These are phyloP conservation scores for Strobilomyces dryophilus DNA, from an alignment of 768 basidiomycete genomes.

Conservation along the genomic window DNA sequence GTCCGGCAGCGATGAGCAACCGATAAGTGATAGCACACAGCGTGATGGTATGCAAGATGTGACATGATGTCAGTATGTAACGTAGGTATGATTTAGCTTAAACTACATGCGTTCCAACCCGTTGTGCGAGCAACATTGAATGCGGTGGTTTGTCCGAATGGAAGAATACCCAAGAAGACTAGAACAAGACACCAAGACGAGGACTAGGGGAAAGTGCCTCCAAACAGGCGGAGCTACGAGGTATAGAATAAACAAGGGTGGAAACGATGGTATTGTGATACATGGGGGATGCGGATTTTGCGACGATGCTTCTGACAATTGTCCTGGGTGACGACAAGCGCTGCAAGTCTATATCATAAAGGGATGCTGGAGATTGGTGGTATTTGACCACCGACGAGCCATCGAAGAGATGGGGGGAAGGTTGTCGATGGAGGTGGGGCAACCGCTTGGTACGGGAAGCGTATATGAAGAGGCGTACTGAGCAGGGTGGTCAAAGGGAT, in stretches of 20 bases:
- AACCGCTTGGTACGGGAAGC: constrained; percentile 24
- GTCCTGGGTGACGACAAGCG: constrained; percentile 1
- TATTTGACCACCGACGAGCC: constrained; percentile 35
- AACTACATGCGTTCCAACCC: constrained; percentile 34
- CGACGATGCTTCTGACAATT: constrained; percentile 8
- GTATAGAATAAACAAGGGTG: constrained; percentile 7
- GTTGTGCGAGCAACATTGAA: constrained; percentile 19
- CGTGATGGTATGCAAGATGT: constrained; percentile 18
- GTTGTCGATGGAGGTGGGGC: constrained; percentile 30
- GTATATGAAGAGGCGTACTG: constrained; percentile 25
- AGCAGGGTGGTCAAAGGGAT: constrained; percentile 2
- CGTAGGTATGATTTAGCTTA: constrained; percentile 25
- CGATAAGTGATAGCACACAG: constrained; percentile 5
- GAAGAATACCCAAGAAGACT: constrained; percentile 25
- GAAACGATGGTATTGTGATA: constrained; percentile 8
- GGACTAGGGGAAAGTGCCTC: neutral
- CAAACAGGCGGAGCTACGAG: constrained; percentile 3
- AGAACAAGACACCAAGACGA: constrained; percentile 29
- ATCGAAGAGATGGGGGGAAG: constrained; percentile 33
- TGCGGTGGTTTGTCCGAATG: constrained; percentile 24
- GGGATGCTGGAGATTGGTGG: constrained; percentile 30
- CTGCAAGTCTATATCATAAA: constrained; percentile 32
- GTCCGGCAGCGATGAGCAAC: constrained; percentile 2
- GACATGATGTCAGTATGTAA: constrained; percentile 20
- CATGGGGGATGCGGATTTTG: constrained; percentile 9